Conservation (phyloP, 805 yeast species). For the Myxozyma neglecta region DNA sequence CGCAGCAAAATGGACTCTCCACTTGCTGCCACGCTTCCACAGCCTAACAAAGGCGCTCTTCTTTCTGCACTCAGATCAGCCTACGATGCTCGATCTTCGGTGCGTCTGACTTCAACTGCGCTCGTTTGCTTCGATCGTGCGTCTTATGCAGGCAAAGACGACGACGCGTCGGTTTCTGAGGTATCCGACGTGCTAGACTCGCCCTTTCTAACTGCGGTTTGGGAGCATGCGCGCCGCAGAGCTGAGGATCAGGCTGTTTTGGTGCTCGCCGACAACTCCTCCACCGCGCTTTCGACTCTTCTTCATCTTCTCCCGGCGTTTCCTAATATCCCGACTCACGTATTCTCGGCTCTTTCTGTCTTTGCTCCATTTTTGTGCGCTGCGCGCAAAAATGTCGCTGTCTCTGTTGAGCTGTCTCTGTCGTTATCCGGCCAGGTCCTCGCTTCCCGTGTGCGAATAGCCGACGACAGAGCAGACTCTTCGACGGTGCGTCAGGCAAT, state of each 20-base stretch:
- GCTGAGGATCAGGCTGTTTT: conserved; percentile 45
- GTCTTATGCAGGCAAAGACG: not conserved
- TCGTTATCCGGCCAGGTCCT: conserved; percentile 27
- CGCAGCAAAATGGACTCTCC: conserved; percentile 17
- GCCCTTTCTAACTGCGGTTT: conserved; percentile 38
- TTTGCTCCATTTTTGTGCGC: conserved; percentile 44
- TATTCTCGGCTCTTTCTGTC: conserved; percentile 41
- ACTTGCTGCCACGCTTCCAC: conserved; percentile 16
- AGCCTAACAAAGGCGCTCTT: conserved; percentile 16
- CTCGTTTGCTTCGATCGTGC: conserved; percentile 13
- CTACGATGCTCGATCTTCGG: conserved; percentile 7
- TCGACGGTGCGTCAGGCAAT: conserved; percentile 3
- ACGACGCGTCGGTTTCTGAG: not conserved
- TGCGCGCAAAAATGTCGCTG: conserved; percentile 26
- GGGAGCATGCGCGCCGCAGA: conserved; percentile 45
- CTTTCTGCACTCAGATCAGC: conserved; percentile 15
- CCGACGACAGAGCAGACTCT: conserved; percentile 23
- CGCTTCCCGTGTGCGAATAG: conserved; percentile 17
- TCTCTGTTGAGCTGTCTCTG: conserved; percentile 23
- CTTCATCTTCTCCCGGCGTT: conserved; percentile 35
- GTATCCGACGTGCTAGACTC: conserved; percentile 36
- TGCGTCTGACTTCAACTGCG: conserved; percentile 20
- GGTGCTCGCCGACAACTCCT: conserved; percentile 27
- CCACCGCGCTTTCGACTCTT: conserved; percentile 13
- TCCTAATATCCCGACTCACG: conserved; percentile 41